Evolutionary conservation across 768 basidiomycete species (phyloP).

Genomic region (Cubamyces sp.): DNA sequence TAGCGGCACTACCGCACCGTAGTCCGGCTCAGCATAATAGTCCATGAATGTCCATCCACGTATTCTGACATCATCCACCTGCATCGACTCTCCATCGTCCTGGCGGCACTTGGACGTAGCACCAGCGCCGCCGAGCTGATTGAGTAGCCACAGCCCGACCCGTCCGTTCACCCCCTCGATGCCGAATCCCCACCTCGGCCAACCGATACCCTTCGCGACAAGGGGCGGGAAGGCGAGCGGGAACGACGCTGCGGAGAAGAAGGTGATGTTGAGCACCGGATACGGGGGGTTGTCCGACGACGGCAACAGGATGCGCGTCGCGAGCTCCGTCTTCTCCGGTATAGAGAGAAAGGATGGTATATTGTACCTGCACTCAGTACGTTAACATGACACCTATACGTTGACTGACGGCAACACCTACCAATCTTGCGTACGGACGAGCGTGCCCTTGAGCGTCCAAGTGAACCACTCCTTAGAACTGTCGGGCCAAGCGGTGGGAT

Average conservation of each 20-base stretch:
- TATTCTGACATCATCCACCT: constrained; percentile 43
- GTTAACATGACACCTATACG: background rate
- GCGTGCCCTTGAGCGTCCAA: constrained; percentile 74
- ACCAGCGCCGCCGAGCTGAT: constrained; percentile 41
- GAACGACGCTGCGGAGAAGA: constrained; percentile 78
- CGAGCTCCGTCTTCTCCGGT: constrained; percentile 74
- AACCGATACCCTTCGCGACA: constrained; percentile 84
- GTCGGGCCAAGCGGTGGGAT: constrained; percentile 86
- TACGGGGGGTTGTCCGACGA: constrained; percentile 37
- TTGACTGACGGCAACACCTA: constrained; percentile 35
- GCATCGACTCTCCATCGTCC: background rate
- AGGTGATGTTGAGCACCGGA: constrained; percentile 72
- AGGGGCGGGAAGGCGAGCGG: constrained; percentile 79
- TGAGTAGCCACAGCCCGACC: constrained; percentile 73
- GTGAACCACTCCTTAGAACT: constrained; percentile 71
- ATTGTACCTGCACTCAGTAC: constrained; percentile 59
- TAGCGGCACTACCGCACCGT: constrained; percentile 59
- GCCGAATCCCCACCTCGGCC: constrained; percentile 75
- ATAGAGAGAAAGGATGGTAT: constrained; percentile 82
- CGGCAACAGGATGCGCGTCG: constrained; percentile 57
- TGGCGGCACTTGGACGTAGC: background rate
- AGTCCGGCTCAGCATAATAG: constrained; percentile 63
- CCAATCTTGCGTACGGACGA: constrained; percentile 87
- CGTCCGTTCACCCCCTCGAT: constrained; percentile 85
- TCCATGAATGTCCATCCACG: constrained; percentile 81